Evolutionary conservation across 768 basidiomycete genomes (phyloP).

Genomic region (Rhizopogon salebrosus): DNA sequence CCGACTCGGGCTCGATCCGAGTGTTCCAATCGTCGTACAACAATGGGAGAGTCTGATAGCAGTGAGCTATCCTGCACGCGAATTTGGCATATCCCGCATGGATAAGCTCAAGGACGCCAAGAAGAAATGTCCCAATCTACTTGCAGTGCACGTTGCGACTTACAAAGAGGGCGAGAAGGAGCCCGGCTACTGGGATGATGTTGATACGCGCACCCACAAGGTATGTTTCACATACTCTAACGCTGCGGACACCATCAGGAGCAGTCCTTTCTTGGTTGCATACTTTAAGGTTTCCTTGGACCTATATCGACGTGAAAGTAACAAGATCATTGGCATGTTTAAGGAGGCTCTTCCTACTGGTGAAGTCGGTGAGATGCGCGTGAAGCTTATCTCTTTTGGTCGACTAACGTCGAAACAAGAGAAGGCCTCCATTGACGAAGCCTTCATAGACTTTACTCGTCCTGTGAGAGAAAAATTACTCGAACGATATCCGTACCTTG

Average conservation of each 20-base stretch:
- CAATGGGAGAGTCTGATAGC: conserved; percentile 92
- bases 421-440: conserved; percentile 97
- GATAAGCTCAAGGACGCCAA: conserved; percentile 77
- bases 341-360: conserved; percentile 72
- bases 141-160: conserved; percentile 91
- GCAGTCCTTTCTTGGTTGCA: not conserved
- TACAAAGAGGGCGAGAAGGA: conserved; percentile 84
- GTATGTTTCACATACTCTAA: conserved; percentile 31
- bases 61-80: conserved; percentile 91
- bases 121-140: conserved; percentile 79
- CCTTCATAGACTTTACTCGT: conserved; percentile 86
- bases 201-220: conserved; percentile 90
- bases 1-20: conserved; percentile 59
- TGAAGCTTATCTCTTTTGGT: not conserved
- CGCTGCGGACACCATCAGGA: not conserved
- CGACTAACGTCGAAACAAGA: conserved; percentile 41
- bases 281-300: conserved; percentile 80
- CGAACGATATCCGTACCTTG: conserved; percentile 71
- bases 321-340: conserved; percentile 81
- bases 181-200: conserved; percentile 89
- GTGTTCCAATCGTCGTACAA: conserved; percentile 71
- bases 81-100: conserved; percentile 91
- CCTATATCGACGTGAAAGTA: conserved; percentile 85
- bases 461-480: conserved; percentile 76
- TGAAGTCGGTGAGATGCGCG: conserved; percentile 62